These are phyloP conservation scores for Pyrrhoderma lamaoense DNA, from an alignment of 1,284 basidiomycete species.

Conservation along the genomic window DNA sequence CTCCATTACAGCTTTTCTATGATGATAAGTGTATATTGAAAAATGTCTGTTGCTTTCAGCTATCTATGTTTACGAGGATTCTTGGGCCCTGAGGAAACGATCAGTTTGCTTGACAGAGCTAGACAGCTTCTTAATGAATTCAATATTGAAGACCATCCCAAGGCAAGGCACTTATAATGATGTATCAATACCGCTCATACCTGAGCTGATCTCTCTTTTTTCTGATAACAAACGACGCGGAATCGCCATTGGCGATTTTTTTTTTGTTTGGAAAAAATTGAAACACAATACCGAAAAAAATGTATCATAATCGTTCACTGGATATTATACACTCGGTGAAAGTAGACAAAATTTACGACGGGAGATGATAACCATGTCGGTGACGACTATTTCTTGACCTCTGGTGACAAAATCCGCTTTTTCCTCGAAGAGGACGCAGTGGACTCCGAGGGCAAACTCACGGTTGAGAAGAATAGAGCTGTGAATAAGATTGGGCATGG, in stretches of 20 bases:
- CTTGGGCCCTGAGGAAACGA: conserved; percentile 27
- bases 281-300: too few species aligned
- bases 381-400: conserved; percentile 88
- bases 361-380: conserved; percentile 72
- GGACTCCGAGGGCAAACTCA: conserved; percentile 54
- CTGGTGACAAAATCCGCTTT: conserved; percentile 88
- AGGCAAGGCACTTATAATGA: conserved; percentile 39
- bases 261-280: too few species aligned
- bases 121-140: conserved; percentile 74
- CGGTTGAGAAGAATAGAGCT: conserved; percentile 68
- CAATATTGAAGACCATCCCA: conserved; percentile 70
- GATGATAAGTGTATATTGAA: not conserved
- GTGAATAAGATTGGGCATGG: conserved; percentile 85
- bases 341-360: conserved; percentile 86
- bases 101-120: conserved; percentile 60
- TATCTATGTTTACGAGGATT: conserved; percentile 15
- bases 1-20: not conserved
- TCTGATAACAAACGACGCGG: too few species aligned
- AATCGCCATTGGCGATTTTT: too few species aligned
- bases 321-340: not conserved
- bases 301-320: too few species aligned
- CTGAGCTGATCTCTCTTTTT: too few species aligned
- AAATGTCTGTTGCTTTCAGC: not conserved
- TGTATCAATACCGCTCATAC: too few species aligned
- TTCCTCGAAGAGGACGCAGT: conserved; percentile 84